A percentile compares a stretch with the other conserved stretches of the same genome.
Evolutionary conservation across 306 rosid genomes (phyloP).

Genomic region (Rosa chinensis): DNA sequence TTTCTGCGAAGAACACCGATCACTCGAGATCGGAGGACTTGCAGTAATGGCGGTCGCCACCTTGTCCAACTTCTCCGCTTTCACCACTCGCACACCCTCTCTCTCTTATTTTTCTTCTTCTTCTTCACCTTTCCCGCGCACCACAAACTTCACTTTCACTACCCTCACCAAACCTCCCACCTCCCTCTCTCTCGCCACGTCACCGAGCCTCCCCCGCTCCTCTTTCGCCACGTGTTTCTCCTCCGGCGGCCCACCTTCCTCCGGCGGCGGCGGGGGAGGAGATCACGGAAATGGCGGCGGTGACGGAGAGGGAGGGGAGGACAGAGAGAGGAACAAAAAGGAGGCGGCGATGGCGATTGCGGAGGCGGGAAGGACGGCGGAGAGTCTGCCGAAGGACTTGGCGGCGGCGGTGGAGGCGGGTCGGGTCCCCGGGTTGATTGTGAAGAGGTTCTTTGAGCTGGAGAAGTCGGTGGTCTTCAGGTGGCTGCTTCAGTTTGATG

Average conservation of each 20-base stretch:
- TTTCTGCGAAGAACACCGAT: background rate
- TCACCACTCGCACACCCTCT: slow-evolving; percentile 25
- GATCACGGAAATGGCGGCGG: slow-evolving; percentile 7
- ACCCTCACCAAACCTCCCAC: slow-evolving; percentile 26
- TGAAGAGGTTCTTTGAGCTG: slow-evolving; percentile 66
- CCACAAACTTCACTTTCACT: slow-evolving; percentile 1
- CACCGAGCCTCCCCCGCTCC: slow-evolving; percentile 21
- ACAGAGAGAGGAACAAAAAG: slow-evolving; percentile 51
- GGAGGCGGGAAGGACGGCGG: slow-evolving; percentile 61
- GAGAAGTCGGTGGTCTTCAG: slow-evolving; percentile 60
- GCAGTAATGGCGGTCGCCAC: slow-evolving; percentile 50
- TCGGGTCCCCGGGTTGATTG: slow-evolving; percentile 65
- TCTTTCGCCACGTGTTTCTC: slow-evolving; percentile 16
- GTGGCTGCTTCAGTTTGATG: slow-evolving; percentile 74
- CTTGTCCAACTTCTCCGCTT: slow-evolving; percentile 42
- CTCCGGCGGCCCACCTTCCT: background rate
- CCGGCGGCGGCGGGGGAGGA: slow-evolving; percentile 10
- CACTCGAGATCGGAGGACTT: no score
- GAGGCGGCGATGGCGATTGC: slow-evolving; percentile 66
- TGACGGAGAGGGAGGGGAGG: slow-evolving; percentile 42
- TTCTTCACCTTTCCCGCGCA: slow-evolving; percentile 4
- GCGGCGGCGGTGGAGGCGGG: slow-evolving; percentile 70
- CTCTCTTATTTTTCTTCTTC: slow-evolving; percentile 11
- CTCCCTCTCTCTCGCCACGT: slow-evolving; percentile 18
- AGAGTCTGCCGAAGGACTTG: slow-evolving; percentile 71